Evolutionary conservation across 2,329 filamentous ascomycete genomes (phyloP).

Genomic region (Epichloe bromicola): DNA sequence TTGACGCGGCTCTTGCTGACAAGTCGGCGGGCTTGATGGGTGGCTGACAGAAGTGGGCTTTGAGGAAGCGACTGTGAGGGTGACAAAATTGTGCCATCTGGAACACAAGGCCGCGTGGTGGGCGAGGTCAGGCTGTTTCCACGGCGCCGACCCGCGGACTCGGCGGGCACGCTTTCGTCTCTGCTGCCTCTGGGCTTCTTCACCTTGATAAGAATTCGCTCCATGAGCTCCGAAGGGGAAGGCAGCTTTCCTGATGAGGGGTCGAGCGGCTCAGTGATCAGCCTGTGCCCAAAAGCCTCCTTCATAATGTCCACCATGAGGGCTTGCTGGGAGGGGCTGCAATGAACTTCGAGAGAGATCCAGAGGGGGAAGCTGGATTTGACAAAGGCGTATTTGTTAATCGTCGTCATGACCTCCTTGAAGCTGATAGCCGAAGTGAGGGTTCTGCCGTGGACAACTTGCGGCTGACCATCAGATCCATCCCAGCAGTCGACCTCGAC

Average conservation of each 20-base stretch:
- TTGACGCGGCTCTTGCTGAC: slow-evolving; percentile 40
- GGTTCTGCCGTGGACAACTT: slow-evolving; percentile 83
- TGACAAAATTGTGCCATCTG: slow-evolving; percentile 41
- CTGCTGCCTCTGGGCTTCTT: slow-evolving; percentile 52
- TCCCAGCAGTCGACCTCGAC: slow-evolving; percentile 99
- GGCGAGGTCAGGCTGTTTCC: slow-evolving; percentile 63
- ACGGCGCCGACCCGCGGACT: slow-evolving; percentile 34
- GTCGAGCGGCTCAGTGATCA: slow-evolving; percentile 65
- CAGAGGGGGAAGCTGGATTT: slow-evolving; percentile 82
- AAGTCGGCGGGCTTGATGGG: slow-evolving; percentile 35
- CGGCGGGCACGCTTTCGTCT: slow-evolving; percentile 23
- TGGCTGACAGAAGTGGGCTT: slow-evolving; percentile 39
- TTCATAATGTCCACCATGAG: slow-evolving; percentile 86
- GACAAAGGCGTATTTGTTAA: slow-evolving; percentile 88
- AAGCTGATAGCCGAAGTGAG: slow-evolving; percentile 84
- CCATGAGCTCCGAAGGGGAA: slow-evolving; percentile 71
- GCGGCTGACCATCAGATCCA: slow-evolving; percentile 71
- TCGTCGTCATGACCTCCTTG: slow-evolving; percentile 79
- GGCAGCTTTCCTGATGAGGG: slow-evolving; percentile 57
- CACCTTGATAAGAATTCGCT: slow-evolving; percentile 84
- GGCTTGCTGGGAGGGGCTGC: slow-evolving; percentile 67
- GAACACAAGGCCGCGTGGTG: slow-evolving; percentile 41
- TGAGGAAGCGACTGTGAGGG: slow-evolving; percentile 38
- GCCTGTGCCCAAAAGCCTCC: slow-evolving; percentile 64
- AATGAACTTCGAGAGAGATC: slow-evolving; percentile 93